These are phyloP conservation scores for Neobulgaria alba DNA, from an alignment of 2,329 filamentous ascomycete genomes.

Conservation along the genomic window DNA sequence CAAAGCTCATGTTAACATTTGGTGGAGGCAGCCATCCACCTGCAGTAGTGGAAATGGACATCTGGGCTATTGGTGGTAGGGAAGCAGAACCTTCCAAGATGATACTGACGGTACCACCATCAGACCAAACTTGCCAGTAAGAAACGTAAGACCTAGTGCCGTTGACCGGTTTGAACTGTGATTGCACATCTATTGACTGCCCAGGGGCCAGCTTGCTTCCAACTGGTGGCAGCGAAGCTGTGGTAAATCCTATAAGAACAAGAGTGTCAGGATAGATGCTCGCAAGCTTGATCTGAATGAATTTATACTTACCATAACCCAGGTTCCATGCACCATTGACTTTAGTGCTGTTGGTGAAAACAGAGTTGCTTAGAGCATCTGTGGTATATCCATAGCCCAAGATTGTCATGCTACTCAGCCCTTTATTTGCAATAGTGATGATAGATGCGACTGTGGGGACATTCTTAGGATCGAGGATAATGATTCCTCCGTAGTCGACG, in stretches of 20 bases:
- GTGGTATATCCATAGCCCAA: conserved; percentile 26
- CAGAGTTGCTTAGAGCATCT: conserved; percentile 20
- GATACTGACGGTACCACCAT: conserved; percentile 24
- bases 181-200: conserved; percentile 19
- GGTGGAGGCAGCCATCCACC: conserved; percentile 27
- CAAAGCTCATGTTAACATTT: conserved; percentile 21
- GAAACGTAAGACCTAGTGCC: conserved; percentile 25
- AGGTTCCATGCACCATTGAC: conserved; percentile 20
- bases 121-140: conserved; percentile 25
- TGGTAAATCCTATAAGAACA: conserved; percentile 11
- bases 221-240: conserved; percentile 20
- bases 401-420: conserved; percentile 27
- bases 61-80: conserved; percentile 23
- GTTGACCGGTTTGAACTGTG: conserved; percentile 25
- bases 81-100: conserved; percentile 25
- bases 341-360: conserved; percentile 16
- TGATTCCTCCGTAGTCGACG: conserved; percentile 30
- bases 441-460: conserved; percentile 17
- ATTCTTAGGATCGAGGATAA: conserved; percentile 20
- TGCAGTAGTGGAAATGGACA: conserved; percentile 26
- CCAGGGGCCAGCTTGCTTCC: conserved; percentile 21
- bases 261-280: neutral
- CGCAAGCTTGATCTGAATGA: neutral
- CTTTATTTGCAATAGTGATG: conserved; percentile 30
- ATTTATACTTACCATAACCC: conserved; percentile 12